Evolutionary conservation across 163 green algal species (phyloP).

Genomic region (Scenedesmus sp.): DNA sequence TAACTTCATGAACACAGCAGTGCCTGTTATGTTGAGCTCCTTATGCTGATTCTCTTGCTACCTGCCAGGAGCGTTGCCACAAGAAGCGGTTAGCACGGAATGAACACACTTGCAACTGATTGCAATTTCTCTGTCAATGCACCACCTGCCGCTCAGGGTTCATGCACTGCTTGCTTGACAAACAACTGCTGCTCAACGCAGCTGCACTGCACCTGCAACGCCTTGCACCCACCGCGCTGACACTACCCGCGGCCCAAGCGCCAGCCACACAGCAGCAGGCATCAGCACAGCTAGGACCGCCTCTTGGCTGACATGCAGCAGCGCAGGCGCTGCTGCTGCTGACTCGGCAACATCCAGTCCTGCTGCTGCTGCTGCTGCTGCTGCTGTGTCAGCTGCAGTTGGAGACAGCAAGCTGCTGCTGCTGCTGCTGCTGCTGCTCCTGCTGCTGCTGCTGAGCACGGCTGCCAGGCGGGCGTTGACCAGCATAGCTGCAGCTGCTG

Average conservation of each 20-base stretch:
- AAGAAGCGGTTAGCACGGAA: no score
- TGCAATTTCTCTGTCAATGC: no score
- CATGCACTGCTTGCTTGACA: not conserved
- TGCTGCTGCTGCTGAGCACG: not conserved
- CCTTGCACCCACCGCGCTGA: not conserved
- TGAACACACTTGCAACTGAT: no score
- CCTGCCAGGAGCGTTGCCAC: no score
- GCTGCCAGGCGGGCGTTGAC: conserved; percentile 13
- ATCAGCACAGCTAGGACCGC: conserved; percentile 23
- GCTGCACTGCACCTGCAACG: not conserved
- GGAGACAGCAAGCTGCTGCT: not conserved
- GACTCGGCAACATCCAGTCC: not conserved
- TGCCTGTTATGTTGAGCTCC: no score
- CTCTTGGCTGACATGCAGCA: conserved; percentile 34
- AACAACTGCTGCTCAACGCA: not conserved
- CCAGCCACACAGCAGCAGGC: not conserved
- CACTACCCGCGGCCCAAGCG: not conserved
- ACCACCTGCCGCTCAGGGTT: no score
- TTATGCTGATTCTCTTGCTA: no score
- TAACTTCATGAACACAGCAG: no score
- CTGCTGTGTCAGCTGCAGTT: not conserved
- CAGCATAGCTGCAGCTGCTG: conserved; percentile 12
- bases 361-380: conserved; percentile 21
- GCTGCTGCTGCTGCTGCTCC: not conserved
- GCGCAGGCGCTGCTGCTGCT: not conserved